Base-by-base conservation (phyloP, 2,329 filamentous ascomycete species). In the Mariannaea sp. region DNA sequence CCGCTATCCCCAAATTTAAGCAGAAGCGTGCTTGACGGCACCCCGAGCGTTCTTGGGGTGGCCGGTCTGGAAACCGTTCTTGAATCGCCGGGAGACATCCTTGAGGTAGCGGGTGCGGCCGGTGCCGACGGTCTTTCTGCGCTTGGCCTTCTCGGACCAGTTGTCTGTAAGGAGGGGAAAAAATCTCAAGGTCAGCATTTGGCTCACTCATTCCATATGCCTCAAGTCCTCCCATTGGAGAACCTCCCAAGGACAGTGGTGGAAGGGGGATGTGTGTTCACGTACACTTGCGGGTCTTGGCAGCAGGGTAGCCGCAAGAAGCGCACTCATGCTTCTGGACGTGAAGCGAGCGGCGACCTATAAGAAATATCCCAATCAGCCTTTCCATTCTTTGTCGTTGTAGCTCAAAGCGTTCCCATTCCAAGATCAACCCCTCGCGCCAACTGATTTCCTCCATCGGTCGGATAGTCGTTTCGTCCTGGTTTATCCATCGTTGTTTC, bases 121-220 rank as follows among this genome's bases (percentile, higher is more conserved):
- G 74, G 91, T 93, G 73, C 94, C 94, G 76, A 90, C 93, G 75
- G 93, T 97, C 92, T 97, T 97, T 89, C 94, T 95, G 80, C 94
- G 86, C 91, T 97, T 97, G 72, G 92, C 93, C 90, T 99, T 99
- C 87, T 97, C 93, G 79, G 90, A 86, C 94, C 94, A 99, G 90
- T 99, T 97, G 88, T 88, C 93, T 97, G 75, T 75, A 59, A 27
- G 12, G 12, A 27, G 13, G 43, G 10, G 44, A n/a, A n/a, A n/a
- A n/a, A n/a, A n/a, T n/a, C n/a, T n/a, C 41, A 47, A 32, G 33
- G 64, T 64, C 45, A 64, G 61, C 57, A 57, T 58, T 30, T 47
- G n/a, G 39, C 29, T 26, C 19, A 42, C 29, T 16, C 42, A 24
- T 32, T 26, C 30, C 45, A 48, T 30, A 22, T 14, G 16, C n/a